These are phyloP conservation scores for Thuidium tamariscinum DNA, from an alignment of 225 moss, liverwort and hornwort species.

Conservation along the genomic window DNA sequence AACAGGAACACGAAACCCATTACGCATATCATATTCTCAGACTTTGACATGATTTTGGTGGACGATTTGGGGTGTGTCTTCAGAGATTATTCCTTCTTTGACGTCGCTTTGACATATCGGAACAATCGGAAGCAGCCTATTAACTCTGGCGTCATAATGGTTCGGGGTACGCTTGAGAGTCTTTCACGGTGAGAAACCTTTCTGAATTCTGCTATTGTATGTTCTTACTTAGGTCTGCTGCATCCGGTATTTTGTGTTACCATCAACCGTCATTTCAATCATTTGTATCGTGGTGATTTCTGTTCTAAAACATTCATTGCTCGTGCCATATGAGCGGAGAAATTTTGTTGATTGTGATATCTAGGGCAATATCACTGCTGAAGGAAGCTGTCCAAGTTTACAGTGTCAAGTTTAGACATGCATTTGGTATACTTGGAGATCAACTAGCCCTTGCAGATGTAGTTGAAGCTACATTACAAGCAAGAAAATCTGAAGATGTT, in stretches of 20 bases:
- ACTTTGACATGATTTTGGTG: slow-evolving; percentile 39
- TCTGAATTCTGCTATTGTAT: not conserved
- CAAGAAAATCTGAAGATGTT: not conserved
- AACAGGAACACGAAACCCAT: not conserved
- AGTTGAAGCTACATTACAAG: not conserved
- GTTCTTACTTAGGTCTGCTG: not conserved
- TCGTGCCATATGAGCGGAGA: not conserved
- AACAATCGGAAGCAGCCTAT: slow-evolving; percentile 46
- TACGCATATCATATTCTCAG: slow-evolving; percentile 25
- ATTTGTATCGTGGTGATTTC: not conserved
- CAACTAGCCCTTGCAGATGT: slow-evolving; percentile 41
- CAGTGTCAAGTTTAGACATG: slow-evolving; percentile 17
- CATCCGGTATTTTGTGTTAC: not conserved
- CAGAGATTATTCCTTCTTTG: slow-evolving; percentile 16
- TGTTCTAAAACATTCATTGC: not conserved
- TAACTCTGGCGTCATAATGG: slow-evolving; percentile 46
- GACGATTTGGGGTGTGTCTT: slow-evolving; percentile 36
- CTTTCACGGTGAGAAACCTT: slow-evolving; percentile 22
- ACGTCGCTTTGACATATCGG: slow-evolving; percentile 39
- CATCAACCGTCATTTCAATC: not conserved
- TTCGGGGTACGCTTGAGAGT: slow-evolving; percentile 33
- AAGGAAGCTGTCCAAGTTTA: slow-evolving; percentile 23
- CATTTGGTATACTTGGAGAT: slow-evolving; percentile 37
- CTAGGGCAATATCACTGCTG: slow-evolving; percentile 23
- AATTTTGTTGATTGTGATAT: not conserved